Evolutionary conservation across 768 basidiomycete species (phyloP), one percentile per base, ranked within the genome.

Genomic region (Punctularia strigosozonata): DNA sequence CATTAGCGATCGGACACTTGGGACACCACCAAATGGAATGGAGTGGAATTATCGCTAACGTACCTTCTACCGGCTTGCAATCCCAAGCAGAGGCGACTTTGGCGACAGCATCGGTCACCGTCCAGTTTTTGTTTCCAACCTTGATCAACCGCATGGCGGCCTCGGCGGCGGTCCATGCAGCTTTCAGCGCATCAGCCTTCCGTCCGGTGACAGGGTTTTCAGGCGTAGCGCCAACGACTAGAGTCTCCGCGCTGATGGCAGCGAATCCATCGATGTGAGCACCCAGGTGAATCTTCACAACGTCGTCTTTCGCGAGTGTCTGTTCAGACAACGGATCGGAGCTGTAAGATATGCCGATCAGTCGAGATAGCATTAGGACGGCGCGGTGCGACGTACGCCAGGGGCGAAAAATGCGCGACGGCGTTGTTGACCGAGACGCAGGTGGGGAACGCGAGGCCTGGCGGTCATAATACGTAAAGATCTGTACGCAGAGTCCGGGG

Each of bases 231-330:
- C 90, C 87, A 23, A 97, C 75, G 43, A 95, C 76, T 51, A 98
- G 60, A 38, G 94, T 97, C 61, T 99, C 95, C 24, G 89, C 95
- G 54, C 76, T 77, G 58, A 95, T 79, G 39, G 89, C 78, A 15
- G 92, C 91, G 60, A 86, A 97, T 41, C 95, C 95, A 57, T 98
- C 94, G 60, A 99, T 90, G 55, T 99, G 95, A 15, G 92, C 91
- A 33, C 95, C 95, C 43, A 98, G 70, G 59, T 92, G 88, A 46
- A 99, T 64, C 65, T 97, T 98, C 48, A 98, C 94, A 42, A 99
- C 78, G 57, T 99, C 95, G 43, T 78, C 77, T 46, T 89, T 83
- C 20, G 73, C 75, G 47, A 92, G 71, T 37, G 59, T 71, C 57
- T 79, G 77, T 5, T 65, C 62, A 20, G 83, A 74, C 46, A 75